Evolutionary conservation across 2,329 filamentous ascomycete genomes (phyloP).

Genomic region (Pseudocercospora fijiensis): DNA sequence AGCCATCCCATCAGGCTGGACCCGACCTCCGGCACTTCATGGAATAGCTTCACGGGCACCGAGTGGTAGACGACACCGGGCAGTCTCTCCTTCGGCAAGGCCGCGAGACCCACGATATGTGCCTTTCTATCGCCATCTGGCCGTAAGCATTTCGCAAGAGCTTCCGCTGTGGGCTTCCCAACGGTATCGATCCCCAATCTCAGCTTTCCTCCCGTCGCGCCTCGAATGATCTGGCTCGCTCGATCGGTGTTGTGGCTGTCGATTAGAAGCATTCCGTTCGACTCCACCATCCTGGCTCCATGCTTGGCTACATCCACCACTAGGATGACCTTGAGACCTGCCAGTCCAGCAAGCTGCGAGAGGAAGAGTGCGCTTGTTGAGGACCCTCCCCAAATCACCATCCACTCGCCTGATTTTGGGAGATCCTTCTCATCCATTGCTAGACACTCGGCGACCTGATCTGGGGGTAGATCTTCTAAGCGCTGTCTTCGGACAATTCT

Average conservation of each 20-base stretch:
- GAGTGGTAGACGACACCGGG: slow-evolving; percentile 57
- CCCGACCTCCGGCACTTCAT: slow-evolving; percentile 46
- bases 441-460: slow-evolving; percentile 37
- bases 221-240: slow-evolving; percentile 21
- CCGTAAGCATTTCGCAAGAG: slow-evolving; percentile 17
- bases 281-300: slow-evolving; percentile 21
- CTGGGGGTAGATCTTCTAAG: slow-evolving; percentile 23
- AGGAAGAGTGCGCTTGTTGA: slow-evolving; percentile 46
- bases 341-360: slow-evolving; percentile 41
- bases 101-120: slow-evolving; percentile 64
- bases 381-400: slow-evolving; percentile 46
- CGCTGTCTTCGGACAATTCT: slow-evolving; percentile 42
- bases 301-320: slow-evolving; percentile 48
- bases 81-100: slow-evolving; percentile 58
- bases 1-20: slow-evolving; percentile 22
- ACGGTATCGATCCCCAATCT: slow-evolving; percentile 26
- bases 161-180: slow-evolving; percentile 22
- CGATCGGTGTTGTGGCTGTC: slow-evolving; percentile 23
- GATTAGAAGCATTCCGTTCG: slow-evolving; percentile 19
- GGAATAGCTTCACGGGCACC: slow-evolving; percentile 72
- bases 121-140: slow-evolving; percentile 10
- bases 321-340: slow-evolving; percentile 45
- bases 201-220: slow-evolving; percentile 13
- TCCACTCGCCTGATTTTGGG: slow-evolving; percentile 19
- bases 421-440: slow-evolving; percentile 22